Evolutionary conservation across 1,139 yeast species (phyloP).

Genomic region (Taiozyma onychis): DNA sequence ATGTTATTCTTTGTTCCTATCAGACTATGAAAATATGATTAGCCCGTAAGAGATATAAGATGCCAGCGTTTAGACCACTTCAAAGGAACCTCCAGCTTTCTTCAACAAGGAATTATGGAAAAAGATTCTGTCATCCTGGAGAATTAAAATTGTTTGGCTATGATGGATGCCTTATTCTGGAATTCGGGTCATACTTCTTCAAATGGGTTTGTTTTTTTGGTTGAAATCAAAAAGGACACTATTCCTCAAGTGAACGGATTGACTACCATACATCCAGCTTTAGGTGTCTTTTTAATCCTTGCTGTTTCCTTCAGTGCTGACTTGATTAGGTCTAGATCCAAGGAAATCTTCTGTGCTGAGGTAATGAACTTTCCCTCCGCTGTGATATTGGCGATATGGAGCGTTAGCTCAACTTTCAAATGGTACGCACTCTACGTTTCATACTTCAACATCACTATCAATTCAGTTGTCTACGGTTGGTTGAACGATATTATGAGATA

Average conservation of each 20-base stretch:
- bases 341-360: conserved; percentile 4
- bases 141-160: conserved; percentile 27
- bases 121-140: conserved; percentile 28
- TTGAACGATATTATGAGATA: conserved; percentile 32
- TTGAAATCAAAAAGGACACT: conserved; percentile 26
- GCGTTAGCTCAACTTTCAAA: conserved; percentile 26
- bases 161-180: conserved; percentile 3
- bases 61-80: conserved; percentile 40
- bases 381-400: conserved; percentile 8
- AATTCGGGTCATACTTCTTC: conserved; percentile 1
- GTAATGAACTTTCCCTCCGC: conserved; percentile 3
- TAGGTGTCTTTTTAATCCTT: conserved; percentile 30
- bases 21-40: conserved; percentile 32
- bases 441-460: conserved; percentile 30
- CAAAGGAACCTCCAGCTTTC: conserved; percentile 34
- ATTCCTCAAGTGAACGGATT: conserved; percentile 29
- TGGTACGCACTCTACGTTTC: conserved; percentile 32
- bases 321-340: conserved; percentile 28
- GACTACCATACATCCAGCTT: conserved; percentile 29
- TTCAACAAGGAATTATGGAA: conserved; percentile 37
- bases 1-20: conserved; percentile 30
- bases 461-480: conserved; percentile 31
- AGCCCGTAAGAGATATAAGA: conserved; percentile 21
- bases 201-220: conserved; percentile 28
- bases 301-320: conserved; percentile 26